Base-by-base conservation (phyloP, 257 asterid species). In the Anisodus acutangulus region DNA sequence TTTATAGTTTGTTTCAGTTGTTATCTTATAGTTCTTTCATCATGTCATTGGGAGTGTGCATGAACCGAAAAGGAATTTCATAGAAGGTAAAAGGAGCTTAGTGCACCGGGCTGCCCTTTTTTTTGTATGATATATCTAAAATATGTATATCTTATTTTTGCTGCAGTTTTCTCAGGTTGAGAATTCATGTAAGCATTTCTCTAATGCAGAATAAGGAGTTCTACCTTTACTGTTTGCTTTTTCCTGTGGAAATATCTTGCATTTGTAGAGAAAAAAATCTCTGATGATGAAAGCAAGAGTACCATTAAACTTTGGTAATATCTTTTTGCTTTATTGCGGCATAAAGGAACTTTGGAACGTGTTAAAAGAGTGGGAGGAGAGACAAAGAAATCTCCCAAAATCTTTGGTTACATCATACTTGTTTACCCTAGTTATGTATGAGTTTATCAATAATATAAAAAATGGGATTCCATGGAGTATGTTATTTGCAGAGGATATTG, bases 1-100 rank as follows among this genome's bases (percentile, higher is more conserved):
- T 54, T 74, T 64, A 74, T 55, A 71, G 83, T 41, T 53, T 83
- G 82, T 76, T 82, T 87, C 82, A 74, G 80, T 83, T 86, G 76
- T 43, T 35, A 2, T 74, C 63, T 67, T 26, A 43, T 16, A 37
- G 53, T 78, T 80, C 57, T 74, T 83, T 53, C 19, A 0, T 78
- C 63, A 22, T 49, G 80, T 51, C 62, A 13, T 55, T 26, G 9
- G 47, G 9, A 49, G 43, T 35, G 49, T 74, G 10, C 19, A 74
- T 19, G 4, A 74, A 74, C 49, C 41, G 16, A 49, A 53, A 49
- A 47, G 13, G 81, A 22, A 22, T 5, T 47, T 47, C 60, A 74
- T 74, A 71, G 79, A 71, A 22, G 43, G 60, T 45, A 45, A 51
- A 45, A 4, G 35, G 35, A 31, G 35, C 35, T 31, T 31, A 31